Conservation (phyloP, 2,329 filamentous ascomycete genomes). For the Fusarium aywerte region DNA sequence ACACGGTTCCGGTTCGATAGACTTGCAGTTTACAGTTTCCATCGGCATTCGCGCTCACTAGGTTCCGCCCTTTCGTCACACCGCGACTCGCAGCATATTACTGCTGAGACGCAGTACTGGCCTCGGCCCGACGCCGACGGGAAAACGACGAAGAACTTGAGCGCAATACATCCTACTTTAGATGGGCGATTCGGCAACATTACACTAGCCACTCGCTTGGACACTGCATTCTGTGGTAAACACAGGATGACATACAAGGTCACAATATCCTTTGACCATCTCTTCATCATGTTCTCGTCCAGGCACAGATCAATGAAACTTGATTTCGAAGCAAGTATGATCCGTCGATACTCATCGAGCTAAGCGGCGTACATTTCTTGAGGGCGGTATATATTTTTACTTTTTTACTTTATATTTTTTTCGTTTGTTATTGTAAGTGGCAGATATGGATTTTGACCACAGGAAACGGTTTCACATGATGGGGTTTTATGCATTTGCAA, state of each 20-base stretch:
- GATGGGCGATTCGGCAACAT: slow-evolving; percentile 16
- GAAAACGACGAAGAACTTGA: background rate
- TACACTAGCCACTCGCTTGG: slow-evolving; percentile 23
- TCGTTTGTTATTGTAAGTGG: slow-evolving; percentile 41
- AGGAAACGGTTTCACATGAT: slow-evolving; percentile 50
- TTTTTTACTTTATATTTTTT: slow-evolving; percentile 29
- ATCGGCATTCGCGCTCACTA: slow-evolving; percentile 13
- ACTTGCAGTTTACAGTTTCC: slow-evolving; percentile 38
- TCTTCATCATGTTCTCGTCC: slow-evolving; percentile 14
- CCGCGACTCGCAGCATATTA: background rate
- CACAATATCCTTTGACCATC: slow-evolving; percentile 11
- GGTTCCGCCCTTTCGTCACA: background rate
- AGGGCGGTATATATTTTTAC: slow-evolving; percentile 47
- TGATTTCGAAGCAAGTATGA: background rate
- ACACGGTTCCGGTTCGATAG: slow-evolving; percentile 45
- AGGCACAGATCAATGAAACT: slow-evolving; percentile 1
- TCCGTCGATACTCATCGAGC: slow-evolving; percentile 3
- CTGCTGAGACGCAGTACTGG: background rate
- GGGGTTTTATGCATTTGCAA: slow-evolving; percentile 54
- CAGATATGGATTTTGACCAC: slow-evolving; percentile 36
- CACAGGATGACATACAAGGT: slow-evolving; percentile 13
- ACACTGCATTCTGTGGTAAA: slow-evolving; percentile 32
- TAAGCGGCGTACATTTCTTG: slow-evolving; percentile 42
- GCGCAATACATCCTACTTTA: slow-evolving; percentile 21
- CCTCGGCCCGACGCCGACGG: background rate